Conservation (phyloP, 1,284 basidiomycete genomes). For the Tilletiopsis washingtonensis region DNA sequence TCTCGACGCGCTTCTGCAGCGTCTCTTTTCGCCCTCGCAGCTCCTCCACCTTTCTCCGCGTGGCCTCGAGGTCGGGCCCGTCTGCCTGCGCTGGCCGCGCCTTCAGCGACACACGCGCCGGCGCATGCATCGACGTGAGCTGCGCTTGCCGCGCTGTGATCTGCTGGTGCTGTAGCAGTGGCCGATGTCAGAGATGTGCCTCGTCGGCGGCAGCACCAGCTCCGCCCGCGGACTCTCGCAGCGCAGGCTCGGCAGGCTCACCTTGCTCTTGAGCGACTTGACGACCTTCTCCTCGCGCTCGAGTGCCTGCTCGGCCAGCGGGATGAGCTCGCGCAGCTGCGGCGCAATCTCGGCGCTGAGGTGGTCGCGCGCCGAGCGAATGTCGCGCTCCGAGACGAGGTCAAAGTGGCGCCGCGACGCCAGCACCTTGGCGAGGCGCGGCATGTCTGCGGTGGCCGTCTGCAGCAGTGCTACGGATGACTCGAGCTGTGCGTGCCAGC, state of each 20-base stretch:
- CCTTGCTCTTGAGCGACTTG: constrained; percentile 6
- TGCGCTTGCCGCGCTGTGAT: not conserved
- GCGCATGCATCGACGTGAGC: not conserved
- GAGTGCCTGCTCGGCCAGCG: constrained; percentile 7
- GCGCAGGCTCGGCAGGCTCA: not conserved
- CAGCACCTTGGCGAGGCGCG: constrained; percentile 3
- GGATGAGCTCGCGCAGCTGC: constrained; percentile 12
- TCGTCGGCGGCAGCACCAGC: not conserved
- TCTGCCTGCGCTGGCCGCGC: not conserved
- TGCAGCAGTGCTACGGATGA: not conserved
- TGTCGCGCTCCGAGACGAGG: constrained; percentile 9
- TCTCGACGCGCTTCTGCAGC: not conserved
- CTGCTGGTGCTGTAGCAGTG: not conserved
- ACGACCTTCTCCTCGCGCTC: constrained; percentile 6
- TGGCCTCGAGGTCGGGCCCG: not conserved
- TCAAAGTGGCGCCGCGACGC: constrained; percentile 8
- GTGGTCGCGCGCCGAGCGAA: constrained; percentile 5
- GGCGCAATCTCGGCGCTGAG: constrained; percentile 10
- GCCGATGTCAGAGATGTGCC: not conserved
- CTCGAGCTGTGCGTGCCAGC: not conserved
- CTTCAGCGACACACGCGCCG: not conserved
- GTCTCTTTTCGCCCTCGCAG: not conserved
- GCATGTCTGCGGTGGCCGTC: constrained; percentile 5
- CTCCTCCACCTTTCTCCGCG: not conserved
- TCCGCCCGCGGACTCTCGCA: not conserved